A percentile compares a stretch with the other conserved stretches of the same genome.
Evolutionary conservation across 1,284 basidiomycete genomes (phyloP).

Genomic region (Xerocomus nothofagi): DNA sequence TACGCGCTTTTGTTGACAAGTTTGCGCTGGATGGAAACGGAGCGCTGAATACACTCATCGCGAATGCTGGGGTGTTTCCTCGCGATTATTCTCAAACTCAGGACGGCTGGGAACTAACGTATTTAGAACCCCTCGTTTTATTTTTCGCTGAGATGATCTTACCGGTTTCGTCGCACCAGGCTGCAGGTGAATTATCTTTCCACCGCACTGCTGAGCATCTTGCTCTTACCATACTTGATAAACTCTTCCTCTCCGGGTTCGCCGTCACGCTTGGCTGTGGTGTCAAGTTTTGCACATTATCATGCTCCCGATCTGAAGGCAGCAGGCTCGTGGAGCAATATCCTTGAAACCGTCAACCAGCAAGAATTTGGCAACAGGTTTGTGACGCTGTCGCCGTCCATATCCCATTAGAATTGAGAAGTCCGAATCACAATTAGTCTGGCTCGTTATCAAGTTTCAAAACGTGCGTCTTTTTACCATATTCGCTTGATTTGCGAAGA

Average conservation of each 20-base stretch:
- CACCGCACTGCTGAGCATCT: constrained; percentile 25
- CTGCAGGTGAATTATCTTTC: constrained; percentile 36
- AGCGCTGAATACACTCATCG: constrained; percentile 20
- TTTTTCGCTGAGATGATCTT: neutral
- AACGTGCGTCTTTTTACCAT: constrained; percentile 28
- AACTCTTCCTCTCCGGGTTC: constrained; percentile 16
- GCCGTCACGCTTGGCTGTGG: constrained; percentile 26
- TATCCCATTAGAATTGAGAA: neutral
- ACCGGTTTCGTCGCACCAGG: constrained; percentile 8
- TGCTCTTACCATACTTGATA: constrained; percentile 30
- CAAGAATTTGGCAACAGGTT: constrained; percentile 14
- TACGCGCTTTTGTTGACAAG: constrained; percentile 24
- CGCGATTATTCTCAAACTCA: constrained; percentile 16
- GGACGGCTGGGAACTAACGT: constrained; percentile 32
- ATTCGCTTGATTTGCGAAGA: neutral
- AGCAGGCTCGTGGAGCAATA: constrained; percentile 2
- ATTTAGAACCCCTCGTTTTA: neutral
- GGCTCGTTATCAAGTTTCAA: constrained; percentile 34
- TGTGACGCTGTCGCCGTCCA: neutral
- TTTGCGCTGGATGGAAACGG: constrained; percentile 17
- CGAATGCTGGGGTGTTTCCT: constrained; percentile 23
- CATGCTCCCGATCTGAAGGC: neutral
- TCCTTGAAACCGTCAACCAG: constrained; percentile 20
- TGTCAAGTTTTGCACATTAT: constrained; percentile 27
- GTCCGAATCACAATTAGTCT: constrained; percentile 2